Percentiles rank a stretch among this genome's conserved stretches.
Evolutionary conservation across 225 moss, liverwort and hornwort genomes (phyloP).

Genomic region (Polytrichum formosum): DNA sequence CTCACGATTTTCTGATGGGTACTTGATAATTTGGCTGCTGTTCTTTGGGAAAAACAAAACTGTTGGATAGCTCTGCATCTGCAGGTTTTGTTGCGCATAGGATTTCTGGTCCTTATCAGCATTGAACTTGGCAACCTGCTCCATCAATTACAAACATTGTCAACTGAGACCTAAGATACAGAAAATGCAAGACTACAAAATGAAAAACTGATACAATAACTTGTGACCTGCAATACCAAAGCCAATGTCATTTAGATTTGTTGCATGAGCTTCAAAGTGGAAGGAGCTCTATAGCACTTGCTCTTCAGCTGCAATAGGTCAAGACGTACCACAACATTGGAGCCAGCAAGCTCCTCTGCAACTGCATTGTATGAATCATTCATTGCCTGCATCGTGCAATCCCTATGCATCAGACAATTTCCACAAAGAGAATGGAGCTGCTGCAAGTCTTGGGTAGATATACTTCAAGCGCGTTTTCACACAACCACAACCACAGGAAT

Average conservation of each 20-base stretch:
- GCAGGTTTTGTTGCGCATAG: slow-evolving; percentile 69
- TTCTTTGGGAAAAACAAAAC: slow-evolving; percentile 82
- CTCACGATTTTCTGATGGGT: slow-evolving; percentile 82
- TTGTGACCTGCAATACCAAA: too few species aligned
- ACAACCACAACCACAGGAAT: too few species aligned
- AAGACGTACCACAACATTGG: slow-evolving; percentile 61
- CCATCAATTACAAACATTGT: slow-evolving; percentile 13
- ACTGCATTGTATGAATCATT: slow-evolving; percentile 69
- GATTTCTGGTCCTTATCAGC: slow-evolving; percentile 82
- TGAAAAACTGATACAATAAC: too few species aligned
- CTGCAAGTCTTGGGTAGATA: too few species aligned
- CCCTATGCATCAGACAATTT: not conserved
- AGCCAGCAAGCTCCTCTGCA: slow-evolving; percentile 64
- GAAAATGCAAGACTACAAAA: too few species aligned
- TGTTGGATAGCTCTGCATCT: slow-evolving; percentile 80
- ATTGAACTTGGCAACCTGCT: slow-evolving; percentile 88
- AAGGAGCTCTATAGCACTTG: not conserved
- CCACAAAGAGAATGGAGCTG: too few species aligned
- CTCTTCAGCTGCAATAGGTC: not conserved
- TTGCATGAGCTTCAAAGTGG: too few species aligned
- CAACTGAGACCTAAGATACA: not conserved
- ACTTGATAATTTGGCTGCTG: slow-evolving; percentile 73
- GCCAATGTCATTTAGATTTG: too few species aligned
- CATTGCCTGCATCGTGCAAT: slow-evolving; percentile 60
- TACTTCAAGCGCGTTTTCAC: too few species aligned